A percentile compares a stretch with the other conserved stretches of the same genome.
Evolutionary conservation across 768 basidiomycete species (phyloP).

Genomic region (Lyophyllum decastes): DNA sequence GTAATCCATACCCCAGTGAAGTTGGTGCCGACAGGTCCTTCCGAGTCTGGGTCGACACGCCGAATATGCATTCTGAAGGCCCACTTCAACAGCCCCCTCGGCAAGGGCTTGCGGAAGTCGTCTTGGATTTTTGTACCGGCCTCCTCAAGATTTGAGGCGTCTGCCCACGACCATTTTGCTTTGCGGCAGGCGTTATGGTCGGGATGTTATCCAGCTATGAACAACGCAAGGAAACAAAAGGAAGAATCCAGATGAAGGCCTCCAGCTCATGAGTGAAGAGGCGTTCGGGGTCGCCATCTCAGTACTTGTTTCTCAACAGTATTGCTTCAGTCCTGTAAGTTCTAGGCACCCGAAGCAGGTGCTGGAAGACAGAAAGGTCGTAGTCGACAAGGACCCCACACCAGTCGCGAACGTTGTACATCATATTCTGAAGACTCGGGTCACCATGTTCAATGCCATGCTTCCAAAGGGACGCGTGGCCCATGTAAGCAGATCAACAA

Average conservation of each 20-base stretch:
- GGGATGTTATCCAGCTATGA: neutral
- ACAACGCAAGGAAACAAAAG: neutral
- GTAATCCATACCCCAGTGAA: neutral
- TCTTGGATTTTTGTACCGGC: neutral
- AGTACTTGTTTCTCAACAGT: neutral
- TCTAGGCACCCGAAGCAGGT: neutral
- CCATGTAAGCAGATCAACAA: neutral
- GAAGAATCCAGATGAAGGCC: neutral
- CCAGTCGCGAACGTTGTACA: neutral
- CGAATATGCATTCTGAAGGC: neutral
- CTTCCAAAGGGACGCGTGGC: neutral
- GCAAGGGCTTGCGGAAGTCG: neutral
- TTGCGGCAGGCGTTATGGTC: neutral
- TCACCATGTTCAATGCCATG: neutral
- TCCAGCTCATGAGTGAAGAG: neutral
- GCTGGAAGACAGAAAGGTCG: neutral
- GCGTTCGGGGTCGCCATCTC: neutral
- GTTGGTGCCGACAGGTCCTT: neutral
- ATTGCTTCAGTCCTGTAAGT: neutral
- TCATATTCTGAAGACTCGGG: neutral
- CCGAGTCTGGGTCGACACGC: neutral
- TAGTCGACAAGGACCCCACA: neutral
- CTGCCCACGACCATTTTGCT: neutral
- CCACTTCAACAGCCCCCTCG: neutral
- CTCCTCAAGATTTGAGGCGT: neutral